Conservation (phyloP, 2,329 filamentous ascomycete genomes). For the Exophiala oligosperma region DNA sequence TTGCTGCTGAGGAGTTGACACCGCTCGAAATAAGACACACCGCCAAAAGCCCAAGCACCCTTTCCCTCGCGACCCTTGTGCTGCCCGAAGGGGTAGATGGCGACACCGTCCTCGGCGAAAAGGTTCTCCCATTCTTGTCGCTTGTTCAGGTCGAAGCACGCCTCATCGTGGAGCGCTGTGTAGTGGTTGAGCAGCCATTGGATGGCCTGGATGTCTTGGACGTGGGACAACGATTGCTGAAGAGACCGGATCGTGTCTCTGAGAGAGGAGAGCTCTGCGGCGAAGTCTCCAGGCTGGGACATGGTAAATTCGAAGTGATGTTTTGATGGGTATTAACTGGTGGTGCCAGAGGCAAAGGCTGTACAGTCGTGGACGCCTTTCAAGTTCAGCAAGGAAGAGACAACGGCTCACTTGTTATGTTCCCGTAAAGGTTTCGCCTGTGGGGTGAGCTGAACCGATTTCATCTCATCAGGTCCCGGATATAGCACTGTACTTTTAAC, state of each 20-base stretch:
- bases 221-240: conserved; percentile 4
- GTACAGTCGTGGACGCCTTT: no score
- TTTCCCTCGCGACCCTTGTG: conserved; percentile 12
- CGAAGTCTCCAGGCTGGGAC: not conserved
- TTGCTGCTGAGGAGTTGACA: conserved; percentile 13
- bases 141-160: conserved; percentile 10
- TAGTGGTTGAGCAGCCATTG: conserved; percentile 17
- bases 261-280: conserved; percentile 6
- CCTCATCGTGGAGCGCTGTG: conserved; percentile 18
- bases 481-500: no score
- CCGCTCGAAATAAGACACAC: conserved; percentile 9
- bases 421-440: not conserved
- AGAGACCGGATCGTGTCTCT: conserved; percentile 3
- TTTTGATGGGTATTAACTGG: no score
- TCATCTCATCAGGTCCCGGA: no score
- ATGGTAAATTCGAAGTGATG: not conserved
- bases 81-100: conserved; percentile 12
- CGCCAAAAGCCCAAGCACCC: conserved; percentile 11
- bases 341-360: no score
- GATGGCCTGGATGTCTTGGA: conserved; percentile 14
- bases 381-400: no score
- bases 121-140: conserved; percentile 17
- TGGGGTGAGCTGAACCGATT: no score
- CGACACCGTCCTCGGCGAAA: conserved; percentile 12
- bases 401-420: no score